Percentiles rank a stretch among this genome's conserved stretches.
Conservation (phyloP, 768 basidiomycete genomes). For the Tricholoma saponaceum region DNA sequence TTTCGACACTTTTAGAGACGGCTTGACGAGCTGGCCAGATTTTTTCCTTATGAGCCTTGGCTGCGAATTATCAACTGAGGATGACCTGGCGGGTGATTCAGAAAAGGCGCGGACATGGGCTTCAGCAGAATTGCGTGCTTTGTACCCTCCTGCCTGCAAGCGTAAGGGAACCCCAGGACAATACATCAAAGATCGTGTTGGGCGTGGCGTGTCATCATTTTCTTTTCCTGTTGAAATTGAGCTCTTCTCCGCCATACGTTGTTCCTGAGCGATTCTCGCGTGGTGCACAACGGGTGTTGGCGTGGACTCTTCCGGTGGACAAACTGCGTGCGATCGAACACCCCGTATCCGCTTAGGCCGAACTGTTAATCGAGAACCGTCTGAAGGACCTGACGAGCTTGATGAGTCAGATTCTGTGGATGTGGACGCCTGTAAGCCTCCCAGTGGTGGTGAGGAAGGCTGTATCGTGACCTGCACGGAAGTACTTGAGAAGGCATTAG, state of each 20-base stretch:
- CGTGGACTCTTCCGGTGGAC: conserved; percentile 38
- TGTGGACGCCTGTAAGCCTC: conserved; percentile 2
- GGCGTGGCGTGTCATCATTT: conserved; percentile 26
- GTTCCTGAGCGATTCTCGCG: conserved; percentile 10
- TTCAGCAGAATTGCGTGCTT: conserved; percentile 25
- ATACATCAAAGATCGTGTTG: conserved; percentile 32
- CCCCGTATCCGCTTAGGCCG: conserved; percentile 34
- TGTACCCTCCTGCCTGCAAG: conserved; percentile 20
- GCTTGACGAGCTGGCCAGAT: conserved; percentile 89
- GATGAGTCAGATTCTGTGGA: conserved; percentile 28
- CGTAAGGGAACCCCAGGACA: conserved; percentile 37
- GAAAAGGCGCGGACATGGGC: conserved; percentile 23
- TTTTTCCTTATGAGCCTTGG: conserved; percentile 77
- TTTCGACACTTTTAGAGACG: conserved; percentile 76
- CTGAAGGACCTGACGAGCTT: conserved; percentile 33
- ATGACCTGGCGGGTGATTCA: conserved; percentile 18
- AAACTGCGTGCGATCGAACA: conserved; percentile 18
- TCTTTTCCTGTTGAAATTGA: conserved; percentile 6
- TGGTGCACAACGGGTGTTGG: conserved; percentile 33
- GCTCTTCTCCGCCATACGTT: conserved; percentile 4
- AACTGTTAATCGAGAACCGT: conserved; percentile 29
- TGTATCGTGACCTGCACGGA: conserved; percentile 24
- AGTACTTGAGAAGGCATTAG: conserved; percentile 16
- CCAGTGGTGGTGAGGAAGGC: conserved; percentile 22
- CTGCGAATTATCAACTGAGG: conserved; percentile 24